Conservation (phyloP, 2,329 filamentous ascomycete species). For the Nigrospora oryzae region DNA sequence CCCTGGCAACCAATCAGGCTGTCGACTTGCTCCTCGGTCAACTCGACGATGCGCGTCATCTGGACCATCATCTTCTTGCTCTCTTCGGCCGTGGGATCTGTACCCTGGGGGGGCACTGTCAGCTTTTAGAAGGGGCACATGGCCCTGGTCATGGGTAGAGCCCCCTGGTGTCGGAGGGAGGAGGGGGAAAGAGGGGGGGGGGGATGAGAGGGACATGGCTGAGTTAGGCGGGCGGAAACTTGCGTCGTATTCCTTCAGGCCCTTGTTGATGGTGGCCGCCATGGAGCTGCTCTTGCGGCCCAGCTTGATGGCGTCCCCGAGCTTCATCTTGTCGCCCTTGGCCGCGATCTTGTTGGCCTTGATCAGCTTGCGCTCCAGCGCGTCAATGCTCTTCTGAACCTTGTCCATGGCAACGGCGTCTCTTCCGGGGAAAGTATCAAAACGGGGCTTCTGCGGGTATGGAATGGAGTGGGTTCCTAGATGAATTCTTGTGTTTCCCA, state of each 20-base stretch:
- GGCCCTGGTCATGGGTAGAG: no score
- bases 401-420: slow-evolving; percentile 5
- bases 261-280: slow-evolving; percentile 15
- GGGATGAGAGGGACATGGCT: no score
- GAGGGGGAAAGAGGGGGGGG: no score
- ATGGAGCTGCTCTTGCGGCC: slow-evolving; percentile 18
- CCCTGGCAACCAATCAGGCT: slow-evolving; percentile 4
- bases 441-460: no score
- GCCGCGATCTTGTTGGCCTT: slow-evolving; percentile 16
- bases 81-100: slow-evolving; percentile 10
- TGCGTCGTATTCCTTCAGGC: slow-evolving; percentile 16
- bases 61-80: slow-evolving; percentile 10
- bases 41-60: slow-evolving; percentile 12
- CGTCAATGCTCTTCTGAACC: slow-evolving; percentile 12
- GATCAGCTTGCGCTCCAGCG: slow-evolving; percentile 15
- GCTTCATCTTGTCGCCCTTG: slow-evolving; percentile 13
- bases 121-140: no score
- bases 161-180: no score
- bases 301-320: slow-evolving; percentile 16
- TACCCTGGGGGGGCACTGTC: slow-evolving; percentile 3
- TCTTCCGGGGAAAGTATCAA: no score
- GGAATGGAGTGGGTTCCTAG: no score
- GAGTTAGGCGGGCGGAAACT: not conserved
- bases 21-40: slow-evolving; percentile 14
- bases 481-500: no score